A percentile compares a stretch with the other conserved stretches of the same genome.
Conservation (phyloP, 2,329 filamentous ascomycete species). For the Rasamsonia emersonii region DNA sequence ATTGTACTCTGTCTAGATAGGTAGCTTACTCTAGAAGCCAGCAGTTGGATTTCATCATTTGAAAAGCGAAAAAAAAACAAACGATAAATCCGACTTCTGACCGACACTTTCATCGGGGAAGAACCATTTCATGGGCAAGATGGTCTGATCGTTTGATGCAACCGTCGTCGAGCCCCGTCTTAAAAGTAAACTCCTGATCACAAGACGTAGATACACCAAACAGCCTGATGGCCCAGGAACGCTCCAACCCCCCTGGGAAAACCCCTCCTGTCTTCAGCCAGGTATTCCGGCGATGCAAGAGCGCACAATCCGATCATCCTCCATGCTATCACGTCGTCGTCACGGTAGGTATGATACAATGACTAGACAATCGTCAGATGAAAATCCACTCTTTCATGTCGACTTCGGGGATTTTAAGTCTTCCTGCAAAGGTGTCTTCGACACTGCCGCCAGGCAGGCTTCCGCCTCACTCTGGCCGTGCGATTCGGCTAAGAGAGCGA, state of each 20-base stretch:
- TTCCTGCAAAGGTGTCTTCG: constrained; percentile 24
- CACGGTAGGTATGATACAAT: constrained; percentile 34
- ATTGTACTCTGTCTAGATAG: no score
- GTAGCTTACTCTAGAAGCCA: no score
- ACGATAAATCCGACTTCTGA: no score
- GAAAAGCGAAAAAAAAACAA: no score
- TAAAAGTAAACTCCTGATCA: constrained; percentile 80
- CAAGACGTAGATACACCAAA: constrained; percentile 88
- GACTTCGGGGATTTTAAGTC: constrained; percentile 27
- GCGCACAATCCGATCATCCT: constrained; percentile 79
- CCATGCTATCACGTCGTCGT: constrained; percentile 58
- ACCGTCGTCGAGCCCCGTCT: constrained; percentile 71
- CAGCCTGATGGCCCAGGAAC: constrained; percentile 50
- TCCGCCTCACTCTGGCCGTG: constrained; percentile 61
- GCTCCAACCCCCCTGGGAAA: constrained; percentile 28
- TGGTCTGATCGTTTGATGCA: no score
- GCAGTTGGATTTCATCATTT: no score
- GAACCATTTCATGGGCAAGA: no score
- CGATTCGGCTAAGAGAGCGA: constrained; percentile 64
- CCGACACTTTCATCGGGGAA: no score
- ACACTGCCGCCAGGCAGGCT: constrained; percentile 26
- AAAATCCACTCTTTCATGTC: constrained; percentile 31
- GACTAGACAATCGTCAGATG: constrained; percentile 17
- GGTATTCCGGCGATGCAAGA: constrained; percentile 66
- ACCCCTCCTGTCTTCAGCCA: constrained; percentile 47